Conservation (phyloP, 129 eudicot species). For the Artemisia tridentata region DNA sequence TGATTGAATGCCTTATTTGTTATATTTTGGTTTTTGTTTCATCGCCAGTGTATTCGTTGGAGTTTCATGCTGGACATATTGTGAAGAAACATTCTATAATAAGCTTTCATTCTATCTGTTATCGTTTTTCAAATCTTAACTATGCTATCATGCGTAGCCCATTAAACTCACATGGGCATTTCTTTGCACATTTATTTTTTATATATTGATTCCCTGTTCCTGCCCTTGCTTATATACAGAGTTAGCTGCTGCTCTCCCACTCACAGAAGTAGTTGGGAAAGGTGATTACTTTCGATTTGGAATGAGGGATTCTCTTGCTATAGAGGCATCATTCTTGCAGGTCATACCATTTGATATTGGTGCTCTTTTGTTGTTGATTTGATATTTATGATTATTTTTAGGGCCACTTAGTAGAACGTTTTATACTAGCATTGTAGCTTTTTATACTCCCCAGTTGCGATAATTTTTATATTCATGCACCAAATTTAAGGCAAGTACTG, state of each 20-base stretch:
- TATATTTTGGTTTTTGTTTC: not conserved
- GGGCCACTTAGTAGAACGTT: conserved; percentile 6
- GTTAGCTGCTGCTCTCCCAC: conserved; percentile 84
- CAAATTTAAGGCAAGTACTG: conserved; percentile 9
- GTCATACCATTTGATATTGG: conserved; percentile 30
- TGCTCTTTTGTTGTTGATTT: not conserved
- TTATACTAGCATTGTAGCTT: conserved; percentile 5
- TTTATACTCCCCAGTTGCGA: not conserved
- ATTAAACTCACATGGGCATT: not conserved
- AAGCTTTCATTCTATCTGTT: not conserved
- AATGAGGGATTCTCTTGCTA: conserved; percentile 98
- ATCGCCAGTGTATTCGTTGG: too few relatives aligned
- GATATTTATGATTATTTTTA: conserved; percentile 8
- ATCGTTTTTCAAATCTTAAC: not conserved
- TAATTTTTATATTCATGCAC: conserved; percentile 2
- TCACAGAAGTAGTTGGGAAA: conserved; percentile 80
- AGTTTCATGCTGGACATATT: not conserved
- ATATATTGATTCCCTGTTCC: conserved; percentile 2
- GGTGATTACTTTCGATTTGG: conserved; percentile 98
- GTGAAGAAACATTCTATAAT: not conserved
- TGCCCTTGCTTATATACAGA: conserved; percentile 45
- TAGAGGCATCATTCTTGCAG: conserved; percentile 98
- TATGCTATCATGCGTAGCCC: conserved; percentile 14
- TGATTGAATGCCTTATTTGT: not conserved
- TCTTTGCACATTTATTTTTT: conserved; percentile 10